Base-by-base conservation (phyloP, 805 yeast genomes). In the Myxozyma udenii region DNA sequence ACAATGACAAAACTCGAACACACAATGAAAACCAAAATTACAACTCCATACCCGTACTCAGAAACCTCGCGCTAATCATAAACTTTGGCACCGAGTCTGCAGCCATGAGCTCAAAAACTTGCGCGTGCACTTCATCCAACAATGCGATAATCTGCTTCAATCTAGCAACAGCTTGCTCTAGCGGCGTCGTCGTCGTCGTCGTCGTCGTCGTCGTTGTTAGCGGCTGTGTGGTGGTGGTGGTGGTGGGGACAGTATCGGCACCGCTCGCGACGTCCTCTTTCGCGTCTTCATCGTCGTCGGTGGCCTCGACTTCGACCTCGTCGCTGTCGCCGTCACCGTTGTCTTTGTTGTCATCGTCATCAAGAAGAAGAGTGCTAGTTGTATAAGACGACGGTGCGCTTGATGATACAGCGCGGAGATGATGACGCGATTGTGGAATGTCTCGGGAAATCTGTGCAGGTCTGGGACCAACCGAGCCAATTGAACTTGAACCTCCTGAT, bases 11-110 rank as follows among this genome's bases (percentile, higher is more conserved):
- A 14, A 35, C 7, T 12, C 7, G 11, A 35, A 14, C 39, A 7
- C 16, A 12, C 16, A 35, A 35, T 16, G 39, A 12, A 16, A 7
- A 14, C 12, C 21, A 25, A 21, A 21, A 42, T 25, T 28, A 45
- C 19, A 46, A 32, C 11, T 51, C 47, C 25, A 36, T 22, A 7
- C 47, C 50, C 36, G 41, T 19, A 7, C 45, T 47, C 30, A 48
- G 16, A 22, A 40, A 33, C 41, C 36, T 52, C 6, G 24, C n/a
- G 11, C 40, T 46, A n/a, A 33, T 24, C 30, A 50, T n/a, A 47
- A 58, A 58, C 36, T 58, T 58, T 1, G 61, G 61, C 24, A 58
- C 56, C n/a, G 61, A 58, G 28, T 58, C 61, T 12, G 58, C 23
- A 6, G 61, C 61, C 61, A 58, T 58, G 22, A 58, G 40, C 21